Base-by-base conservation (phyloP, 1,284 basidiomycete species). In the Leccinum angustisporum region DNA sequence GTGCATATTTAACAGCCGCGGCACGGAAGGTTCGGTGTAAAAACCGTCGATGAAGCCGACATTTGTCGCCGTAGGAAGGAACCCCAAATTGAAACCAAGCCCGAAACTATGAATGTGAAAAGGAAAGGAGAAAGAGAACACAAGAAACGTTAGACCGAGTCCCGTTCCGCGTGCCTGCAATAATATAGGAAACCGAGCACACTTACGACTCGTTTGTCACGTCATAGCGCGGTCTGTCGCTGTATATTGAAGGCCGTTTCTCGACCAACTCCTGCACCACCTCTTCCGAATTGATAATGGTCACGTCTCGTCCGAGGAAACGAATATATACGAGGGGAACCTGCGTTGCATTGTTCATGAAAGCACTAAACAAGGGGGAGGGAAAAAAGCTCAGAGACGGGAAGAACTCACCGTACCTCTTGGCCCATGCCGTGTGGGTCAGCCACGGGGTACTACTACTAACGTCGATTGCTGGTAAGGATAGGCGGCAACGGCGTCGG, bases 211-310 rank as follows among this genome's bases (percentile, higher is more conserved):
- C 60, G 38, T 48, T 58, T 5, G 62, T 62, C n/a, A 59, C 54
- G 27, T 27, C 27, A 36, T 56, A 55, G 16, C 13, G 38, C 10
- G 67, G 67, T n/a, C 72, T 58, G 38, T 69, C 72, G 4, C 64
- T 68, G 33, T 71, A 72, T 14, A 68, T 59, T 11, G 60, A 33
- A 5, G 69, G 65, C 13, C 69, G 64, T 55, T 63, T 66, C 30
- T 72, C 72, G 38, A 73, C 33, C 6, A 73, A 59, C 14, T 68
- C 68, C 11, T 63, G 57, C 21, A 66, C 60, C 27, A 66, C 64
- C 43, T 69, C 63, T 11, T 62, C 52, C 38, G 67, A 67, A 46
- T 70, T 74, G 34, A 74, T 27, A 14, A 74, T 50, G 16, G 38
- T 13, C 30, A 70, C 62, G 13, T 65, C 58, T 38, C 65, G 56